Conservation (phyloP, 1,139 yeast genomes). For the Keqinozyma sinolaborantium region DNA sequence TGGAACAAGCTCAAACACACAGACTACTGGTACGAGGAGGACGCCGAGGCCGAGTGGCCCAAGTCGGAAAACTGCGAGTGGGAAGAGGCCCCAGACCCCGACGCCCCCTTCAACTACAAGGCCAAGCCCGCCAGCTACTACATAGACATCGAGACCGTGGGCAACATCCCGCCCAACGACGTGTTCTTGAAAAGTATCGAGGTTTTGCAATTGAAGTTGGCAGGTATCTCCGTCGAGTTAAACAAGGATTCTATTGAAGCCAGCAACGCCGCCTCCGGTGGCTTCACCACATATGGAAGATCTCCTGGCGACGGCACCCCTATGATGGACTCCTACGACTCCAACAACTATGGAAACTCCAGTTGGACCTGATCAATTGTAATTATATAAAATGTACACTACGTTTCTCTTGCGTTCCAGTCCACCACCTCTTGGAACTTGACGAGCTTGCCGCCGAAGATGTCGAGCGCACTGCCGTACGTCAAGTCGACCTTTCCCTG, state of each 20-base stretch:
- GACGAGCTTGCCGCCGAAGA: conserved; percentile 85
- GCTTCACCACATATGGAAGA: conserved; percentile 50
- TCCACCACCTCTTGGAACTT: conserved; percentile 66
- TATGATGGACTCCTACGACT: conserved; percentile 41
- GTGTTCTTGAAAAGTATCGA: conserved; percentile 81
- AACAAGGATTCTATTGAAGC: conserved; percentile 57
- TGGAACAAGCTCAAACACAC: conserved; percentile 97
- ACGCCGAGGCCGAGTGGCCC: conserved; percentile 91
- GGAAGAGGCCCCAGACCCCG: conserved; percentile 94
- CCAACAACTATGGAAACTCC: conserved; percentile 42
- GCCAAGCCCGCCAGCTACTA: conserved; percentile 83
- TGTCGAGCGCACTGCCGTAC: conserved; percentile 88
- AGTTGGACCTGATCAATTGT: conserved; percentile 18
- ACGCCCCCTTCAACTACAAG: conserved; percentile 78
- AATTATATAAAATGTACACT: conserved; percentile 1
- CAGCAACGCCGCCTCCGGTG: conserved; percentile 40
- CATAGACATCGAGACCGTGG: conserved; percentile 89
- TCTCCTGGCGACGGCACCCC: conserved; percentile 40
- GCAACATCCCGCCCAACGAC: conserved; percentile 83
- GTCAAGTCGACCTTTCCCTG: conserved; percentile 85
- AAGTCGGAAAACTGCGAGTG: conserved; percentile 82
- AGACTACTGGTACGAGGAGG: conserved; percentile 93
- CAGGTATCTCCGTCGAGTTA: conserved; percentile 81
- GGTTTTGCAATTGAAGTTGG: conserved; percentile 85
- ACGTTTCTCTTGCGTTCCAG: conserved; percentile 52